These are phyloP conservation scores for Hericium alpestre DNA, from an alignment of 768 basidiomycete genomes.

Conservation along the genomic window DNA sequence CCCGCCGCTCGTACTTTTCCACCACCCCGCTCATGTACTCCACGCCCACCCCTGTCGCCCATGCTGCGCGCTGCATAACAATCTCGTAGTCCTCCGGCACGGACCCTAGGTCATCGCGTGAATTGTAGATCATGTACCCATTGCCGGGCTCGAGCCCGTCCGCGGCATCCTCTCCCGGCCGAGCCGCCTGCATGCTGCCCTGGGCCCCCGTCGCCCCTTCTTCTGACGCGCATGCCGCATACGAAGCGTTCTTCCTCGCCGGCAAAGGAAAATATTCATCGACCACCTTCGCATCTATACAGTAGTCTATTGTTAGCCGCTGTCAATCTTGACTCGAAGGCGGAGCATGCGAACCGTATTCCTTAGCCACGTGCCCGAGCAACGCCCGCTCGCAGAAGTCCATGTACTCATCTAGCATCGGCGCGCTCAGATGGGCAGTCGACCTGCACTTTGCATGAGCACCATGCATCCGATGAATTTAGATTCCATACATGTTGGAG, in stretches of 20 bases:
- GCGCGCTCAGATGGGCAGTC: conserved; percentile 4
- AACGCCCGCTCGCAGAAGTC: conserved; percentile 4
- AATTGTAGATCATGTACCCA: conserved; percentile 51
- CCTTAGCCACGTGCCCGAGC: conserved; percentile 1
- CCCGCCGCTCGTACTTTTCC: conserved; percentile 55
- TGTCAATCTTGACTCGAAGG: background rate
- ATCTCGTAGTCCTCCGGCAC: conserved; percentile 38
- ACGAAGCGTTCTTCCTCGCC: background rate
- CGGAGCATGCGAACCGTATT: background rate
- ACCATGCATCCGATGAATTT: background rate
- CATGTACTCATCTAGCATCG: conserved; percentile 9
- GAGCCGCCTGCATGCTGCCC: conserved; percentile 6
- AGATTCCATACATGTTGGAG: conserved; percentile 6
- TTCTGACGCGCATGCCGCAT: background rate
- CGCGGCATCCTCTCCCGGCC: conserved; percentile 1
- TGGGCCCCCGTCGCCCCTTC: background rate
- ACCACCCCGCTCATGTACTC: conserved; percentile 46
- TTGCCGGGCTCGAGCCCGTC: conserved; percentile 41
- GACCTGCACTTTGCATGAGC: conserved; percentile 2
- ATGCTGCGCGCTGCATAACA: conserved; percentile 41
- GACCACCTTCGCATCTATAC: conserved; percentile 25
- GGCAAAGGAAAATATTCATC: conserved; percentile 10
- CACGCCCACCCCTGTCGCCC: conserved; percentile 43
- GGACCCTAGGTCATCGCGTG: conserved; percentile 55
- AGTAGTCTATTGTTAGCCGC: background rate